A percentile compares a stretch with the other conserved stretches of the same genome.
Conservation (phyloP, 495 filamentous ascomycete genomes). For the Mycothermus thermophilus region DNA sequence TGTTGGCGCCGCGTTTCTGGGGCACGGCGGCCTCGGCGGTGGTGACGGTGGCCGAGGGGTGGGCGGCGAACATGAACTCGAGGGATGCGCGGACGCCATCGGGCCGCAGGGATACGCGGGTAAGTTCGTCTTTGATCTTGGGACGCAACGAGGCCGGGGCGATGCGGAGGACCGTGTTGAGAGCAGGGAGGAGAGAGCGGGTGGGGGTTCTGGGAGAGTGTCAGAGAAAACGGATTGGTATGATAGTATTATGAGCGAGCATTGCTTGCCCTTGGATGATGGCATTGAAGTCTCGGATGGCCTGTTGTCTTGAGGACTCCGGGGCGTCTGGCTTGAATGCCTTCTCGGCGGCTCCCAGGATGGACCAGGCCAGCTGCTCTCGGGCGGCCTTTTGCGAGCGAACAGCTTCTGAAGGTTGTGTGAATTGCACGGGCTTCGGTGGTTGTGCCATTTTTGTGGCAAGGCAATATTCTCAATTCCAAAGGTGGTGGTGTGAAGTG, state of each 20-base stretch:
- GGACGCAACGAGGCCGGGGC: conserved; percentile 36
- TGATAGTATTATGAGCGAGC: no score
- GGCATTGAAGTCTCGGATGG: conserved; percentile 23
- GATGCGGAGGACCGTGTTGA: conserved; percentile 32
- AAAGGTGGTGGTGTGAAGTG: no score
- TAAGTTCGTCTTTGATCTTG: conserved; percentile 42
- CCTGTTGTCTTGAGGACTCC: conserved; percentile 16
- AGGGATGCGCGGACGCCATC: conserved; percentile 55
- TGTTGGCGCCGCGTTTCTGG: conserved; percentile 43
- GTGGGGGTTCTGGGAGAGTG: conserved; percentile 33
- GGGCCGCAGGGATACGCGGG: conserved; percentile 48
- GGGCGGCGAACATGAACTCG: conserved; percentile 53
- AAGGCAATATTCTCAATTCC: no score
- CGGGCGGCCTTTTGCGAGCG: conserved; percentile 13
- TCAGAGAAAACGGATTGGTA: no score
- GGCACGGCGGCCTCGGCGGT: conserved; percentile 24
- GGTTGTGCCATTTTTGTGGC: no score
- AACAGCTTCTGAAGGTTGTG: no score
- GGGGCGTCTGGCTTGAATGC: conserved; percentile 27
- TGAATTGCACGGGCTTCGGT: no score
- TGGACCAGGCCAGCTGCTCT: conserved; percentile 16
- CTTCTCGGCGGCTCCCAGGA: conserved; percentile 24
- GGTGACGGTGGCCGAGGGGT: conserved; percentile 32
- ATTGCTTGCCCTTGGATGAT: conserved; percentile 31
- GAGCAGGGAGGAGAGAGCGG: conserved; percentile 27